Percentiles rank a stretch among this genome's conserved stretches.
Evolutionary conservation across 305 asterid genomes (phyloP).

Genomic region (Plantago coronopus): DNA sequence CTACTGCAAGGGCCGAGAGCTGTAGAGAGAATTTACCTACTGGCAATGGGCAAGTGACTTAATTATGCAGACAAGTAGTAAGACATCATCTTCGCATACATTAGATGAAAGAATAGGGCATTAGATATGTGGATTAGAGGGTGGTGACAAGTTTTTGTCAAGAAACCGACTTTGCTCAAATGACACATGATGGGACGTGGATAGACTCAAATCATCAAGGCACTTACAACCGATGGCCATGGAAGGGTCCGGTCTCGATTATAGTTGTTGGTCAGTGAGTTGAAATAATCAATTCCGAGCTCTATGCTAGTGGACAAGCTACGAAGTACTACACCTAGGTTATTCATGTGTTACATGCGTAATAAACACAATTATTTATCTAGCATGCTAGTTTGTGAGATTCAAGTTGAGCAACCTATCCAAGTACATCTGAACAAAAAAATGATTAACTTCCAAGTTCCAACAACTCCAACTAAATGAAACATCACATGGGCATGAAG

Average conservation of each 20-base stretch:
- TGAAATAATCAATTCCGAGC: not conserved
- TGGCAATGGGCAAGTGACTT: conserved; percentile 1
- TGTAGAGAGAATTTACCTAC: conserved; percentile 9
- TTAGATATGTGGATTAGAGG: not conserved
- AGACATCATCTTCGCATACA: not conserved
- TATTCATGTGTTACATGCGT: not conserved
- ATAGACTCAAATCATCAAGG: conserved; percentile 1
- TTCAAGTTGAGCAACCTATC: conserved; percentile 1
- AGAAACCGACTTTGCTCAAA: conserved; percentile 9
- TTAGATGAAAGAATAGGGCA: conserved; percentile 9
- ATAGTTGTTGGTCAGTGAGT: not conserved
- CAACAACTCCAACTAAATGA: conserved; percentile 10
- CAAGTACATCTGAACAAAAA: not conserved
- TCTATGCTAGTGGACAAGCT: not conserved
- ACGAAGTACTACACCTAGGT: not conserved
- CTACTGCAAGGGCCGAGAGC: not conserved
- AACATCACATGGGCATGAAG: not conserved
- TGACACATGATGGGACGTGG: conserved; percentile 1
- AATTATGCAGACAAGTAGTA: conserved; percentile 1
- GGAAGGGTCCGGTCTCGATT: not conserved
- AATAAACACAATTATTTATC: not conserved
- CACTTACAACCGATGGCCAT: too few relatives aligned
- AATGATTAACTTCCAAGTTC: not conserved
- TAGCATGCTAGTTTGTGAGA: not conserved
- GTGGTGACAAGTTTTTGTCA: conserved; percentile 11